A percentile compares a stretch with the other conserved stretches of the same genome.
phyloP scores from a whole-genome alignment of 1,284 basidiomycete genomes.

The Rhizopogon parksii region DNA sequence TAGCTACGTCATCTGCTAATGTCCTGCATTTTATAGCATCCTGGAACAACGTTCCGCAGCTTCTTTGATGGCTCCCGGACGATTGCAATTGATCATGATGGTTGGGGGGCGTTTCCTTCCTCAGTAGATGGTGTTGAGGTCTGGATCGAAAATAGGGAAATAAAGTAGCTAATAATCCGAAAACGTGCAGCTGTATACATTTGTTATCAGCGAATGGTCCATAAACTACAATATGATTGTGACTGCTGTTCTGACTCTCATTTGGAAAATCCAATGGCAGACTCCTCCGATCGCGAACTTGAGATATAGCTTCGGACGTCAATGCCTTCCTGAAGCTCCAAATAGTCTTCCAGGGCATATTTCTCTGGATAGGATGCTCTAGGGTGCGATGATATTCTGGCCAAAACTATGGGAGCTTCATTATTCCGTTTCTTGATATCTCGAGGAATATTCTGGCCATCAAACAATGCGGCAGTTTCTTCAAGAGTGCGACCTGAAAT shows the following conservation, averaged over 20 bases:
- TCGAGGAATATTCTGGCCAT: constrained; percentile 43
- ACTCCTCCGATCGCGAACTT: constrained; percentile 8
- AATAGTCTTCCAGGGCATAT: constrained; percentile 1
- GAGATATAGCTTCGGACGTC: neutral
- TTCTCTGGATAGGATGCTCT: constrained; percentile 4
- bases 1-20: neutral
- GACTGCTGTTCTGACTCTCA: neutral
- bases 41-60: constrained; percentile 37
- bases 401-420: constrained; percentile 27
- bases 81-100: constrained; percentile 39
- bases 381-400: neutral
- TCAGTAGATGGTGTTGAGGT: constrained; percentile 46
- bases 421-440: constrained; percentile 42
- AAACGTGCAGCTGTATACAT: neutral
- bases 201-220: neutral
- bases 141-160: constrained; percentile 36
- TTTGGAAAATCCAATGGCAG: neutral
- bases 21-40: constrained; percentile 22
- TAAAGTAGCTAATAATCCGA: neutral
- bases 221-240: constrained; percentile 10
- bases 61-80: constrained; percentile 39
- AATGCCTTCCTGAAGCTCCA: constrained; percentile 6
- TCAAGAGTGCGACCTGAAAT: constrained; percentile 51
- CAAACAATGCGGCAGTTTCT: constrained; percentile 60
- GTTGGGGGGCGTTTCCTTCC: constrained; percentile 58